Percentiles rank a stretch among this genome's conserved stretches.
These are phyloP conservation scores for Myotisia sp. DNA, from an alignment of 2,329 filamentous ascomycete species.

Conservation along the genomic window DNA sequence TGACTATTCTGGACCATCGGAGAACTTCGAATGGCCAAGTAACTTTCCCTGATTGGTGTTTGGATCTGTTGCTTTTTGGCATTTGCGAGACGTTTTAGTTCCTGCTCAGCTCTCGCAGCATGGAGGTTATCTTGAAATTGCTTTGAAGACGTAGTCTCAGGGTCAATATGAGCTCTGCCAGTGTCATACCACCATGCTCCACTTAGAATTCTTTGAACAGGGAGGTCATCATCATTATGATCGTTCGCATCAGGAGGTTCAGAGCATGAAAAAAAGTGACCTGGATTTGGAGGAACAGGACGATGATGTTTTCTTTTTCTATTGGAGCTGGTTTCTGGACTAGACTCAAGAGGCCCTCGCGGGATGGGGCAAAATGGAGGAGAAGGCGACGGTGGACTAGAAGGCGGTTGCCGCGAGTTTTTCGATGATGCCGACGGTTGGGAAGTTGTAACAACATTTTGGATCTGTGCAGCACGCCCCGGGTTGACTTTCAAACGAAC, in stretches of 20 bases:
- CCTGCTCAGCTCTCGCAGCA: constrained; percentile 10
- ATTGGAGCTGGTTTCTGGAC: background rate
- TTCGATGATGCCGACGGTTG: background rate
- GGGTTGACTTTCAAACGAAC: constrained; percentile 15
- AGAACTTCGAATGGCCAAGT: no score
- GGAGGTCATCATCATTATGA: constrained; percentile 3
- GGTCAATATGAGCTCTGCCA: background rate
- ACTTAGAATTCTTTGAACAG: constrained; percentile 10
- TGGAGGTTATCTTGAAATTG: constrained; percentile 10
- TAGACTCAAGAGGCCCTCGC: background rate
- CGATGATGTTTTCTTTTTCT: background rate
- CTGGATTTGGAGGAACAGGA: background rate
- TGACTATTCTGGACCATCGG: background rate
- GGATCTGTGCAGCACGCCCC: constrained; percentile 15
- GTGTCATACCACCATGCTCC: constrained; percentile 12
- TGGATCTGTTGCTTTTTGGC: no score
- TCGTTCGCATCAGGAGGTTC: no score
- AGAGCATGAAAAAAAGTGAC: no score
- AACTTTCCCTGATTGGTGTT: no score
- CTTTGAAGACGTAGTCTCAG: constrained; percentile 8
- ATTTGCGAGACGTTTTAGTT: constrained; percentile 4
- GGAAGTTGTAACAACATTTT: background rate
- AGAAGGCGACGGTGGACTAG: constrained; percentile 2
- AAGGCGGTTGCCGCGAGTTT: background rate
- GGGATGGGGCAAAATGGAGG: background rate